Evolutionary conservation across 257 asterid genomes (phyloP), one percentile per base, ranked within the genome.

Genomic region (Rhazya stricta): DNA sequence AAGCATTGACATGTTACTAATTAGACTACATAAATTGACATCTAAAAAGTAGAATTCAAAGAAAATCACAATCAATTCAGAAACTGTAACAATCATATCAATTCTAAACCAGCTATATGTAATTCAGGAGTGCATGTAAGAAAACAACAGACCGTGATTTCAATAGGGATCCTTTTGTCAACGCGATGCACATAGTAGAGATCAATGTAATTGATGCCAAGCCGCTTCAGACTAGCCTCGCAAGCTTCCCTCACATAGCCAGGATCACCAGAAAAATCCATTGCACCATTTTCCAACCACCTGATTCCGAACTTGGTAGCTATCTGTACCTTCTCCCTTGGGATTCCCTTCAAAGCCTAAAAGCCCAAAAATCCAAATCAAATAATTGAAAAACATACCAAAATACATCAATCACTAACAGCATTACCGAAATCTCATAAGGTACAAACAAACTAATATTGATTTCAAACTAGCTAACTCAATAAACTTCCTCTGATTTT

Each of bases 211-310:
- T 80, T 65, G 51, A 71, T 58, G 56, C 65, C 79, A 25, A 79
- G 82, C 37, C 78, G 70, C 79, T 79, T 74, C 75, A 79, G 68
- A 67, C 82, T 79, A 43, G 68, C 82, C 73, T 74, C 72, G 21
- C 82, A 79, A 8, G 79, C 72, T 16, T 67, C 69, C 43, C 73
- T 51, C 21, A 60, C 82, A 68, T 79, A 74, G 39, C 39, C 67
- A 13, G 82, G 76, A 37, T 79, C 83, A 1, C 83, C 80, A 23
- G 48, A 21, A 13, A 75, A 73, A 21, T 21, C 21, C 50, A 46
- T 48, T 19, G 45, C 30, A 4, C 67, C 9, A 60, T 60, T 77
- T 46, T 73, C 48, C 25, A 71, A 10, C 7, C 8, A 16, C 32
- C 11, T n/a, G 36, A 60, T 15, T 23, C 36, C 84, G 73, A 72